Conservation (phyloP, 352 stramenopile genomes). For the Peronospora tabacina region DNA sequence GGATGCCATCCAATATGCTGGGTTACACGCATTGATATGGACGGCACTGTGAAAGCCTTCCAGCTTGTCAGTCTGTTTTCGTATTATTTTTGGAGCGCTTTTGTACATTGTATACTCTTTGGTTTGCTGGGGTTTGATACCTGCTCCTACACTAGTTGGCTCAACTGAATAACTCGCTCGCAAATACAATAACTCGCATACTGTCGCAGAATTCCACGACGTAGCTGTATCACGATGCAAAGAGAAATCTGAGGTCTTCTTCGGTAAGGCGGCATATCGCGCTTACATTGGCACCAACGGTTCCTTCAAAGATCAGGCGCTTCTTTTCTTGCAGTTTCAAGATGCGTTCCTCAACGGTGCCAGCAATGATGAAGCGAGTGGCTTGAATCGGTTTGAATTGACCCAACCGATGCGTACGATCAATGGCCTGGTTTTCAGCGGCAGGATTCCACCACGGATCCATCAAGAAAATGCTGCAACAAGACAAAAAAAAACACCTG, state of each 20-base stretch:
- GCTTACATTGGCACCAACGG: conserved; percentile 89
- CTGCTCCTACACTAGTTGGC: conserved; percentile 15
- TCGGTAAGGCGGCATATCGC: conserved; percentile 88
- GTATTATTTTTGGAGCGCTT: conserved; percentile 31
- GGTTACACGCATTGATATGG: conserved; percentile 25
- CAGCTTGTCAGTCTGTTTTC: conserved; percentile 17
- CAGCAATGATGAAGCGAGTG: conserved; percentile 96
- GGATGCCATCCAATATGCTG: conserved; percentile 22
- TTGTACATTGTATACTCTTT: conserved; percentile 34
- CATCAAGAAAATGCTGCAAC: conserved; percentile 91
- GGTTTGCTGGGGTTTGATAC: conserved; percentile 28
- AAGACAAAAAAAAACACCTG: conserved; percentile 8
- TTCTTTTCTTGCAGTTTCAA: conserved; percentile 93
- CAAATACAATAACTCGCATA: conserved; percentile 27
- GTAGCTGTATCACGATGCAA: conserved; percentile 39
- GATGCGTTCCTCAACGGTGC: conserved; percentile 97
- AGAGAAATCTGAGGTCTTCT: conserved; percentile 92
- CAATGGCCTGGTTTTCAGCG: conserved; percentile 92
- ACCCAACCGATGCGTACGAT: conserved; percentile 96
- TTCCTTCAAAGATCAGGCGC: conserved; percentile 98
- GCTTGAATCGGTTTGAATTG: conserved; percentile 96
- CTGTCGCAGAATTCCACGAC: not conserved
- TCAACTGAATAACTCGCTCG: conserved; percentile 18
- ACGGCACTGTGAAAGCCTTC: conserved; percentile 8
- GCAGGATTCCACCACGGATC: conserved; percentile 99